phyloP scores from a whole-genome alignment of 2,329 filamentous ascomycete genomes.

The Hypomyces perniciosus region DNA sequence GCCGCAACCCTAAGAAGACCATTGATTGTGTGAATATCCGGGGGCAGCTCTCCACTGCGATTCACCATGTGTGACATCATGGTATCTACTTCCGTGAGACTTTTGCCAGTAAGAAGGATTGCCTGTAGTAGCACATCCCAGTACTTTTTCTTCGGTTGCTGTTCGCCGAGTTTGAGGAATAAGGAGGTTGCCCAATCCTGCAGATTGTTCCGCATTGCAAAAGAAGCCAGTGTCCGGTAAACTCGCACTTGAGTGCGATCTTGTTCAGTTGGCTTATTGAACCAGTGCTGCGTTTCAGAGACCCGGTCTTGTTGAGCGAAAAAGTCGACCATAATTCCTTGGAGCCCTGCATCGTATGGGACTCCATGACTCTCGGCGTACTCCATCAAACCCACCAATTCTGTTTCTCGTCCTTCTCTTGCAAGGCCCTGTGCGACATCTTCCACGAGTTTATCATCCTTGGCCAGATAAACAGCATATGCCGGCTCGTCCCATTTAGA shows the following conservation, averaged over 20 bases:
- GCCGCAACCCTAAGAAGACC: constrained; percentile 66
- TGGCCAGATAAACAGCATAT: constrained; percentile 16
- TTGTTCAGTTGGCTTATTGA: constrained; percentile 45
- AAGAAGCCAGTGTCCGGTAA: constrained; percentile 31
- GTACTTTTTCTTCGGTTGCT: constrained; percentile 43
- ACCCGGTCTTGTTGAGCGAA: constrained; percentile 55
- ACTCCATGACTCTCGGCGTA: constrained; percentile 44
- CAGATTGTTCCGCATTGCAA: constrained; percentile 54
- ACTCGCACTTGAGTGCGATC: constrained; percentile 17
- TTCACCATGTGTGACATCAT: constrained; percentile 70
- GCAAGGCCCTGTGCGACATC: constrained; percentile 50
- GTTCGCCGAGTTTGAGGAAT: constrained; percentile 47
- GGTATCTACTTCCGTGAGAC: constrained; percentile 41
- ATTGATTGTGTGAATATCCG: constrained; percentile 72
- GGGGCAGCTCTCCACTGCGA: constrained; percentile 43
- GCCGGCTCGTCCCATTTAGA: constrained; percentile 24
- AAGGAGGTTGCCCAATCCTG: constrained; percentile 56
- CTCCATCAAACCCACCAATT: constrained; percentile 50
- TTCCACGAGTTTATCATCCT: constrained; percentile 21
- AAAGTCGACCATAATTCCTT: constrained; percentile 53
- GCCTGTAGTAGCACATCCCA: constrained; percentile 74
- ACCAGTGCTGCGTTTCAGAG: constrained; percentile 62
- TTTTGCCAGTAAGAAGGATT: constrained; percentile 60
- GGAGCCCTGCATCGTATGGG: constrained; percentile 39
- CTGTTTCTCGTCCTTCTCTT: constrained; percentile 49